Evolutionary conservation across 148 eudicot species (phyloP).

Genomic region (Tetragonia tetragonoides): DNA sequence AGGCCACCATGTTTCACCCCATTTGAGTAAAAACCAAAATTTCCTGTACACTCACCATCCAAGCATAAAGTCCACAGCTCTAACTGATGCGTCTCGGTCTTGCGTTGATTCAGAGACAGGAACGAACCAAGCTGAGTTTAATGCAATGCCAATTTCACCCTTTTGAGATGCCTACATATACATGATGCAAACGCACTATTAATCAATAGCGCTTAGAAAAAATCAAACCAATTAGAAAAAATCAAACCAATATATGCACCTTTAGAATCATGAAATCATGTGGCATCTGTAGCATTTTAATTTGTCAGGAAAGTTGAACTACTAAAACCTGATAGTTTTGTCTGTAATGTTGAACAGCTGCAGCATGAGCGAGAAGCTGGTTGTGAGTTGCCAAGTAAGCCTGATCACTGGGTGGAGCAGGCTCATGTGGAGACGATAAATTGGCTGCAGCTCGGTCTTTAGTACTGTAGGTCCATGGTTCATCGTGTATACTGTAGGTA

Average conservation of each 20-base stretch:
- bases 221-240: not conserved
- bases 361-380: conserved; percentile 44
- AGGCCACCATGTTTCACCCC: no score
- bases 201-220: not conserved
- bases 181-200: not conserved
- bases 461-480: conserved; percentile 34
- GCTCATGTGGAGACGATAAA: conserved; percentile 27
- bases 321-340: conserved; percentile 42
- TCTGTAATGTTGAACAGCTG: conserved; percentile 27
- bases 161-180: conserved; percentile 36
- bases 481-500: conserved; percentile 31
- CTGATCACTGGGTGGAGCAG: conserved; percentile 35
- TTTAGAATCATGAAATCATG: no score
- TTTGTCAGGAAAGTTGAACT: no score
- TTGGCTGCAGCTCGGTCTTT: conserved; percentile 20
- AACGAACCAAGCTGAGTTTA: conserved; percentile 41
- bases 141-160: conserved; percentile 51
- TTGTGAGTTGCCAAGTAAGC: conserved; percentile 43
- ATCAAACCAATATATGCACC: conserved; percentile 3
- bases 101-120: conserved; percentile 34
- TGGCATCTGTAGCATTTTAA: no score
- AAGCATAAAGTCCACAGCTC: conserved; percentile 50
- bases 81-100: conserved; percentile 26
- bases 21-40: not conserved
- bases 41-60: conserved; percentile 46